phyloP scores from a whole-genome alignment of 768 basidiomycete genomes.

The Kwoniella pini region DNA sequence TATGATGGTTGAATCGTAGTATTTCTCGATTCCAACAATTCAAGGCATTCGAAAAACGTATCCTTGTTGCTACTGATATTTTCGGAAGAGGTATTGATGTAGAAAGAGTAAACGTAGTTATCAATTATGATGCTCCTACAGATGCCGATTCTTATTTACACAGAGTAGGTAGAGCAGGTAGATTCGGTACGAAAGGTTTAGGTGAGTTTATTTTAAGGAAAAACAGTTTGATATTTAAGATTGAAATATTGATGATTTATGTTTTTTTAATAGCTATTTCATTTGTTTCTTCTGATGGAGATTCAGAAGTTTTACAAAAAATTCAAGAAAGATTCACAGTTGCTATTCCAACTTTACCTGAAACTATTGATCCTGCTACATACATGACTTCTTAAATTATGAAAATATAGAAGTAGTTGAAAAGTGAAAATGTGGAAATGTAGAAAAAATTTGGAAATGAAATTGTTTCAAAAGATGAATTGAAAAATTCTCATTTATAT shows the following conservation, averaged over 20 bases:
- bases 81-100: constrained; percentile 99
- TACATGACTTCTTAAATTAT: constrained; percentile 62
- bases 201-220: constrained; percentile 27
- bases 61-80: constrained; percentile 97
- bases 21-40: constrained; percentile 96
- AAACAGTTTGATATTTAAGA: too few species aligned
- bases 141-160: constrained; percentile 99
- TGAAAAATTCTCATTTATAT: too few species aligned
- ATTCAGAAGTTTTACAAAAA: constrained; percentile 88
- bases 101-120: constrained; percentile 97
- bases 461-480: too few species aligned
- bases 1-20: constrained; percentile 60
- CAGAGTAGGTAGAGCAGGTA: constrained; percentile 97
- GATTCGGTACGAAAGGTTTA: constrained; percentile 99
- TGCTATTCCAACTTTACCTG: constrained; percentile 90
- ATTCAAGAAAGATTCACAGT: constrained; percentile 98
- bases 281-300: constrained; percentile 87
- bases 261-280: constrained; percentile 67
- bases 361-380: constrained; percentile 87
- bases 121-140: constrained; percentile 97
- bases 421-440: too few species aligned
- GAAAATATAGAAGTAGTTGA: too few species aligned
- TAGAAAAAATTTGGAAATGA: too few species aligned
- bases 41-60: constrained; percentile 99
- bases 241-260: neutral